Conservation (phyloP, 768 basidiomycete genomes). For the Rubroboletus satanas region DNA sequence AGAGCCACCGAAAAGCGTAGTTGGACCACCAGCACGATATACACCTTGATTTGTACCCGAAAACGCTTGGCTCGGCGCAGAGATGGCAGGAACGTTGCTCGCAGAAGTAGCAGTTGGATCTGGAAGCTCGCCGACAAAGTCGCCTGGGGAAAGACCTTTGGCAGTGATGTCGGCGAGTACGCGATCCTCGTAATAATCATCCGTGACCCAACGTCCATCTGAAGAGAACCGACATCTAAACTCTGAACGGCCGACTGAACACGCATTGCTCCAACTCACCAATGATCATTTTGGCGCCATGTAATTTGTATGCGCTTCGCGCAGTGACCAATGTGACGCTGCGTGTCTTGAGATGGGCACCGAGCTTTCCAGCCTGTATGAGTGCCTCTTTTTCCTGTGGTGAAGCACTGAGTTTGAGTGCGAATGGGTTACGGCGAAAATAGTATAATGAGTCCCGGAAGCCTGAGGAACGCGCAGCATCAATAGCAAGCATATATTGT, state of each 20-base stretch:
- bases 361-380: slow-evolving; percentile 83
- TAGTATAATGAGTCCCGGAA: slow-evolving; percentile 98
- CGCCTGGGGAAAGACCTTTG: slow-evolving; percentile 80
- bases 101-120: slow-evolving; percentile 58
- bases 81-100: slow-evolving; percentile 39
- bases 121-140: slow-evolving; percentile 77
- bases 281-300: slow-evolving; percentile 86
- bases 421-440: slow-evolving; percentile 86
- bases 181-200: slow-evolving; percentile 95
- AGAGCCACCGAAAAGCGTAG: slow-evolving; percentile 81
- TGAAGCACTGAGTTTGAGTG: slow-evolving; percentile 87
- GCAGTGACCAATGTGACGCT: slow-evolving; percentile 93
- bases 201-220: slow-evolving; percentile 92
- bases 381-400: slow-evolving; percentile 91
- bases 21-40: slow-evolving; percentile 89
- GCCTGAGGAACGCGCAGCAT: slow-evolving; percentile 93
- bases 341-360: slow-evolving; percentile 81
- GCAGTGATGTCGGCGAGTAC: slow-evolving; percentile 69
- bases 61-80: slow-evolving; percentile 25
- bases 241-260: not conserved
- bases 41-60: slow-evolving; percentile 59
- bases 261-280: slow-evolving; percentile 44
- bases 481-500: slow-evolving; percentile 94
- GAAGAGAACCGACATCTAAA: not conserved
- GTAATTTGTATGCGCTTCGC: slow-evolving; percentile 88